phyloP scores from a whole-genome alignment of 495 filamentous ascomycete genomes.

The Podospora comata region DNA sequence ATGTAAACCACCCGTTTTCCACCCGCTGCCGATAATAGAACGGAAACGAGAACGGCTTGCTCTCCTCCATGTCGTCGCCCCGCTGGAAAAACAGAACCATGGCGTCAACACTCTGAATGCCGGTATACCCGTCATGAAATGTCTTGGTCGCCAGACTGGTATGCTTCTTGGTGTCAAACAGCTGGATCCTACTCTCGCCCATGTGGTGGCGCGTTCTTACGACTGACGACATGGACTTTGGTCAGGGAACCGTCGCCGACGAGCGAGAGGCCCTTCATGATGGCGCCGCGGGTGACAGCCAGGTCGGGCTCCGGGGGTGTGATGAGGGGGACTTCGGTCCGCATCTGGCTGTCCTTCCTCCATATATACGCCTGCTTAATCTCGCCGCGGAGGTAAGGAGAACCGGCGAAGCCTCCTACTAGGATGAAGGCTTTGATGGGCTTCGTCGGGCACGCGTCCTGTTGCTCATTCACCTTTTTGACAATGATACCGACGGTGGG shows the following conservation, averaged over 20 bases:
- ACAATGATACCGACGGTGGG: conserved; percentile 57
- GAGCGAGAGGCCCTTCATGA: conserved; percentile 44
- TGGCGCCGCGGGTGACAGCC: conserved; percentile 44
- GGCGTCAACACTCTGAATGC: conserved; percentile 25
- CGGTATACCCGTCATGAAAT: conserved; percentile 26
- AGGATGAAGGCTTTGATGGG: conserved; percentile 58
- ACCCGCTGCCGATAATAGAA: conserved; percentile 28
- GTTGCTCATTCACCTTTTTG: conserved; percentile 56
- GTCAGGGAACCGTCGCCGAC: conserved; percentile 33
- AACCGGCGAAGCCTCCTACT: conserved; percentile 69
- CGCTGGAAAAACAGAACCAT: conserved; percentile 37
- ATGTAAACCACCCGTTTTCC: conserved; percentile 23
- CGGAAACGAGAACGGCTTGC: conserved; percentile 26
- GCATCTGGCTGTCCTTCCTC: too few species aligned
- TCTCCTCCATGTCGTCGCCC: conserved; percentile 34
- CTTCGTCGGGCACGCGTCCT: conserved; percentile 42
- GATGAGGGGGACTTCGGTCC: conserved; percentile 45
- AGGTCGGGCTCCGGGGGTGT: conserved; percentile 61
- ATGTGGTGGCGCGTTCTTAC: conserved; percentile 52
- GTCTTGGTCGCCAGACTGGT: conserved; percentile 24
- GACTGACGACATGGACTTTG: conserved; percentile 41
- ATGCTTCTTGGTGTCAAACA: conserved; percentile 37
- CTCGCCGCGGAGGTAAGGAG: conserved; percentile 60
- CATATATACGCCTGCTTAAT: conserved; percentile 26
- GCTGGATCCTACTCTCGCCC: conserved; percentile 33